Percentiles rank a stretch among this genome's conserved stretches.
Evolutionary conservation across 2,329 filamentous ascomycete species (phyloP).

Genomic region (Curvularia eragrostidis): DNA sequence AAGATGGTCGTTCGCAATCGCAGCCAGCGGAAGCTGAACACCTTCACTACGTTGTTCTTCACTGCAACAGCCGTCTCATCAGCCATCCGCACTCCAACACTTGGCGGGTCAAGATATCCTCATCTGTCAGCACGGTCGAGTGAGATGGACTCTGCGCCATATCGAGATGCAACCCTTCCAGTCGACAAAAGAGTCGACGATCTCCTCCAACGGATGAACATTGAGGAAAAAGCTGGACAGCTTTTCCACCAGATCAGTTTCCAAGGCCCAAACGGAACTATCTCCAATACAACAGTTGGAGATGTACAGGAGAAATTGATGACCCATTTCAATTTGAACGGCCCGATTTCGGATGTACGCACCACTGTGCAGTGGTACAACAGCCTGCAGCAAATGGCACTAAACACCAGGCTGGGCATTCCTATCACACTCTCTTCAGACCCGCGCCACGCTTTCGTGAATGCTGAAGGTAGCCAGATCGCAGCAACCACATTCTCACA

Average conservation of each 20-base stretch:
- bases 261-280: constrained; percentile 43
- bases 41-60: constrained; percentile 22
- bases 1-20: constrained; percentile 20
- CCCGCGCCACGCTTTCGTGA: constrained; percentile 56
- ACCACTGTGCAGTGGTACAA: constrained; percentile 52
- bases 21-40: constrained; percentile 20
- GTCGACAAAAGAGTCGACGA: constrained; percentile 58
- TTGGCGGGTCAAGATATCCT: constrained; percentile 5
- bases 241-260: constrained; percentile 54
- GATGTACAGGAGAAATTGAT: constrained; percentile 48
- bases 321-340: constrained; percentile 59
- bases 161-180: constrained; percentile 49
- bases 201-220: constrained; percentile 54
- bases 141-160: constrained; percentile 32
- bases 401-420: constrained; percentile 58
- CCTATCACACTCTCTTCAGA: constrained; percentile 59
- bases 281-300: constrained; percentile 43
- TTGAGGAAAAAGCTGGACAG: constrained; percentile 59
- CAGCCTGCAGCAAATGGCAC: constrained; percentile 51
- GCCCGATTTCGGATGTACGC: constrained; percentile 51
- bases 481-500: constrained; percentile 56
- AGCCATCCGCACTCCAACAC: constrained; percentile 16
- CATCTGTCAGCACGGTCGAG: constrained; percentile 11
- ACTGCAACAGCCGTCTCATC: constrained; percentile 24
- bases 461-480: constrained; percentile 55